Percentiles rank a stretch among this genome's conserved stretches.
Conservation (phyloP, 306 rosid species). For the Aeschynomene evenia region DNA sequence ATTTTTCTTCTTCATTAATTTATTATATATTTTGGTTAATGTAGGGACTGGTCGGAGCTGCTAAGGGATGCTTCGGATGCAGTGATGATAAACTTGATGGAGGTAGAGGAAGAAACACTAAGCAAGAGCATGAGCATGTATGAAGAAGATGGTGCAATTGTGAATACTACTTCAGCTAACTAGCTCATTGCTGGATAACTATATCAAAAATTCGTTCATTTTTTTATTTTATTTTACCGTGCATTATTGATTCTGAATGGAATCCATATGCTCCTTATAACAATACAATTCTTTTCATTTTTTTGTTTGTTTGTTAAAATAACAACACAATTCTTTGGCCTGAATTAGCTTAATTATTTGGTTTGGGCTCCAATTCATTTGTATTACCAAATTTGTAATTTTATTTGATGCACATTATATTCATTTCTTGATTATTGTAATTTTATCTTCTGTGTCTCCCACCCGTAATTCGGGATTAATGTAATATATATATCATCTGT, state of each 20-base stretch:
- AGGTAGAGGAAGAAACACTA: constrained; percentile 41
- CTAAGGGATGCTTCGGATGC: constrained; percentile 44
- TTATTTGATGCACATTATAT: neutral
- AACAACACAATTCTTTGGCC: constrained; percentile 33
- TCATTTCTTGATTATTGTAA: neutral
- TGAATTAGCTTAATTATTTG: constrained; percentile 25
- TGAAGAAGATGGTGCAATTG: neutral
- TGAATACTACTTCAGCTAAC: constrained; percentile 20
- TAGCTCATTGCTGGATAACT: neutral
- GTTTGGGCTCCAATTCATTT: constrained; percentile 28
- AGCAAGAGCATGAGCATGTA: neutral
- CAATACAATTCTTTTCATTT: too few species aligned
- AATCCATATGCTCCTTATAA: constrained; percentile 22
- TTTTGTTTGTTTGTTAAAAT: too few species aligned
- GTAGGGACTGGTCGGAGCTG: constrained; percentile 50
- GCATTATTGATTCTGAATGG: neutral
- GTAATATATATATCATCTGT: too few species aligned
- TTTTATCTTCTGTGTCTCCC: constrained; percentile 17
- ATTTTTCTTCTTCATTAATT: neutral
- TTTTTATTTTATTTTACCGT: neutral
- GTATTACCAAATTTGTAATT: constrained; percentile 4
- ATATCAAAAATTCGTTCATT: constrained; percentile 19
- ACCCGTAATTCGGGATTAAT: constrained; percentile 5
- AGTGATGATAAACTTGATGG: constrained; percentile 44
- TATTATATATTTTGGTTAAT: neutral